Evolutionary conservation across 1,284 basidiomycete species (phyloP).

Genomic region (Quambalaria eucalypti): DNA sequence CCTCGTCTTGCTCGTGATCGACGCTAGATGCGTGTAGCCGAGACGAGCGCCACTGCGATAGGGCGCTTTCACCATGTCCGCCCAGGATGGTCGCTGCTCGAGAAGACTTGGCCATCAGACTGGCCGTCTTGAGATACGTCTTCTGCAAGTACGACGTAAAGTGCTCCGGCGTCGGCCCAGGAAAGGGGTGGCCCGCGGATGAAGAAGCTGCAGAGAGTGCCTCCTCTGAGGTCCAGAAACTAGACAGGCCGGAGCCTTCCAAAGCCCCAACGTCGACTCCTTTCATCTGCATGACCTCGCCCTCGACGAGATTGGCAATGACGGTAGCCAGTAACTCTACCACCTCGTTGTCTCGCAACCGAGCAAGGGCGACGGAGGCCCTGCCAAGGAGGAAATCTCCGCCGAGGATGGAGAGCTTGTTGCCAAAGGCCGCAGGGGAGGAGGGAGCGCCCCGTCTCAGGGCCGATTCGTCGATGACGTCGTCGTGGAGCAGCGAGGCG

Average conservation of each 20-base stretch:
- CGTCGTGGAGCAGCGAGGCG: conserved; percentile 88
- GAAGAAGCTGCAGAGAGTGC: neutral
- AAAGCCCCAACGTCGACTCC: conserved; percentile 14
- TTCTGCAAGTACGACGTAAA: conserved; percentile 86
- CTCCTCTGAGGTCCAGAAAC: conserved; percentile 6
- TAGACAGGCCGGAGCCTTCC: conserved; percentile 2
- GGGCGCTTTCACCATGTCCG: conserved; percentile 54
- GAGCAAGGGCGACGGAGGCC: conserved; percentile 74
- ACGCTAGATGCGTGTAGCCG: neutral
- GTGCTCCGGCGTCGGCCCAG: conserved; percentile 51
- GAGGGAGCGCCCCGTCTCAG: conserved; percentile 72
- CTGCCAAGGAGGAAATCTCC: conserved; percentile 93
- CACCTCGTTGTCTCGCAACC: conserved; percentile 77
- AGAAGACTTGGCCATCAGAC: conserved; percentile 86
- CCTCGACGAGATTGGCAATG: conserved; percentile 90
- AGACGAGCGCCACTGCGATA: neutral
- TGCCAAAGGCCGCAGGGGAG: conserved; percentile 82
- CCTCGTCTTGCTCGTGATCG: neutral
- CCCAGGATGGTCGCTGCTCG: conserved; percentile 81
- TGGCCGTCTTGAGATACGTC: conserved; percentile 93
- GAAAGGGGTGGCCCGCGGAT: neutral
- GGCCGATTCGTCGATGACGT: conserved; percentile 78
- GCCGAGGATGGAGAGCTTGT: conserved; percentile 85
- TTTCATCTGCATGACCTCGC: conserved; percentile 80
- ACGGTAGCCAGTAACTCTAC: conserved; percentile 87